phyloP scores from a whole-genome alignment of 2,329 filamentous ascomycete genomes.

The Lachnellula subtilissima region DNA sequence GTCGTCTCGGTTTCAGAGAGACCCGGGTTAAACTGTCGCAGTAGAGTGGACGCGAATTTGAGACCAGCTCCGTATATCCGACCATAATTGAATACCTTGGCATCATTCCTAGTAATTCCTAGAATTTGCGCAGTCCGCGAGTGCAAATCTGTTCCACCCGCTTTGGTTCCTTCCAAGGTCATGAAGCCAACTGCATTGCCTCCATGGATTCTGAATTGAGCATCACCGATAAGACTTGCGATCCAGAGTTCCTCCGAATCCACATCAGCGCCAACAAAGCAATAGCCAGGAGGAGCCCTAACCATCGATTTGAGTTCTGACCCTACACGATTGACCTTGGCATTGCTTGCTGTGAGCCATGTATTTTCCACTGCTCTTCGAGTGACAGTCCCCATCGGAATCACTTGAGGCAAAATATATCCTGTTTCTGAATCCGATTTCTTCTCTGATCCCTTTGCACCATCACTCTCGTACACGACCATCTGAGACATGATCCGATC shows the following conservation, averaged over 20 bases:
- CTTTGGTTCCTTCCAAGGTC: slow-evolving; percentile 95
- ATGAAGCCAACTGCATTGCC: slow-evolving; percentile 98
- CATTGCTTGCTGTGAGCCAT: slow-evolving; percentile 96
- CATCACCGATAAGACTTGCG: slow-evolving; percentile 88
- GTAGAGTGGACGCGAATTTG: slow-evolving; percentile 83
- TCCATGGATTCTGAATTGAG: slow-evolving; percentile 89
- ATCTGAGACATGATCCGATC: slow-evolving; percentile 93
- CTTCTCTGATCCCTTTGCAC: slow-evolving; percentile 22
- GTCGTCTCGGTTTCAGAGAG: slow-evolving; percentile 76
- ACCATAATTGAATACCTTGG: slow-evolving; percentile 98
- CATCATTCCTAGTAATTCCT: slow-evolving; percentile 89
- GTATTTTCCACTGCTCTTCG: slow-evolving; percentile 93
- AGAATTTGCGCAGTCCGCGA: slow-evolving; percentile 89
- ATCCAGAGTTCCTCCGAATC: slow-evolving; percentile 99
- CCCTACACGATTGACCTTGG: slow-evolving; percentile 90
- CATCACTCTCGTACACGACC: slow-evolving; percentile 78
- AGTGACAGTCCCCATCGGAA: slow-evolving; percentile 98
- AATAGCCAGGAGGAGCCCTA: slow-evolving; percentile 82
- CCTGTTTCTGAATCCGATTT: slow-evolving; percentile 43
- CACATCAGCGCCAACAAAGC: slow-evolving; percentile 93
- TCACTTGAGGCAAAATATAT: slow-evolving; percentile 90
- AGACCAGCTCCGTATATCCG: slow-evolving; percentile 97
- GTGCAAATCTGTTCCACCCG: slow-evolving; percentile 88
- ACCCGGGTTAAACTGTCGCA: slow-evolving; percentile 87
- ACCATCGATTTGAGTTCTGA: slow-evolving; percentile 98